Evolutionary conservation across 805 yeast genomes (phyloP).

Genomic region (Teunomyces tritomae): DNA sequence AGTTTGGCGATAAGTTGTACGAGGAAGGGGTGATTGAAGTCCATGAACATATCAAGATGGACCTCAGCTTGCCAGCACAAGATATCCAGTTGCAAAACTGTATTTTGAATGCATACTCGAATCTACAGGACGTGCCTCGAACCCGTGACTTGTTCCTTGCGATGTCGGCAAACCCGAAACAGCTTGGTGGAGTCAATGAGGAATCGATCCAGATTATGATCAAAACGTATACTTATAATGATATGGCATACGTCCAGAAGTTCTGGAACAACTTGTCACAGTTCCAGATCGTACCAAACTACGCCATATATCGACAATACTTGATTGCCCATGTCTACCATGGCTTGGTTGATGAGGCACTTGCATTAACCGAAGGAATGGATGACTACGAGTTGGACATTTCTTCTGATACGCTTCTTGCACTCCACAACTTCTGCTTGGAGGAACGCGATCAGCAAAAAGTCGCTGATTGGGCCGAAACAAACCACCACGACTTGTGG

Average conservation of each 20-base stretch:
- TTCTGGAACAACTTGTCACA: conserved; percentile 61
- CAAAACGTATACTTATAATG: conserved; percentile 54
- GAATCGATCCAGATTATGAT: conserved; percentile 68
- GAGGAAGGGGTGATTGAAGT: conserved; percentile 65
- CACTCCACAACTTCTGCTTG: conserved; percentile 45
- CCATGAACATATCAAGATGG: conserved; percentile 64
- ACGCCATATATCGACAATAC: conserved; percentile 54
- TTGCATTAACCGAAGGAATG: conserved; percentile 46
- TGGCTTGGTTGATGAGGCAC: conserved; percentile 57
- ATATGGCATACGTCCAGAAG: conserved; percentile 53
- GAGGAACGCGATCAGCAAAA: conserved; percentile 27
- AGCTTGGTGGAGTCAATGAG: conserved; percentile 50
- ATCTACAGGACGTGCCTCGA: conserved; percentile 52
- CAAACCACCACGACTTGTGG: conserved; percentile 30
- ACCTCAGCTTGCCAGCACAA: conserved; percentile 46
- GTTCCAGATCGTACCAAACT: conserved; percentile 51
- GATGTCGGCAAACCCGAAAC: conserved; percentile 50
- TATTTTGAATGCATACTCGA: conserved; percentile 61
- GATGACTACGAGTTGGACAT: conserved; percentile 46
- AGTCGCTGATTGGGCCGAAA: conserved; percentile 33
- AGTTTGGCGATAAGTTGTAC: conserved; percentile 57
- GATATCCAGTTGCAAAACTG: conserved; percentile 60
- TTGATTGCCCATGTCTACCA: conserved; percentile 69
- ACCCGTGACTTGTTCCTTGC: conserved; percentile 61
- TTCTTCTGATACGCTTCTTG: conserved; percentile 42